phyloP scores from a whole-genome alignment of 164 flowering plant species.

The Dillenia suffruticosa region DNA sequence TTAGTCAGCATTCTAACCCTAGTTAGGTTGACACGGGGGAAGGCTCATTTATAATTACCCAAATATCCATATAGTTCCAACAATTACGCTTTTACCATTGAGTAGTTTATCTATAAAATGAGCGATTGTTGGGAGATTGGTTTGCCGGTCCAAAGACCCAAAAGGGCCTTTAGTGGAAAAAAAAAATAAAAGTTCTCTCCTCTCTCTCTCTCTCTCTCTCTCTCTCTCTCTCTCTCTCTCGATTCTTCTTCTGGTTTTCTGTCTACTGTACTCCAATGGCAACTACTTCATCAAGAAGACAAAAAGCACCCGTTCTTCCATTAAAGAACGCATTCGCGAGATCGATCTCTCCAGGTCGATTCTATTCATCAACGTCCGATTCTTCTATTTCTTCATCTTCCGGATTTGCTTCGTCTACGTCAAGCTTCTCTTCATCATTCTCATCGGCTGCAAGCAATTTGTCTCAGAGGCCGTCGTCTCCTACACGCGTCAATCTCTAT shows the following conservation, averaged over 20 bases:
- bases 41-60: not conserved
- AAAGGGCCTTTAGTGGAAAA: constrained; percentile 5
- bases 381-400: constrained; percentile 16
- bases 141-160: constrained; percentile 14
- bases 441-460: constrained; percentile 16
- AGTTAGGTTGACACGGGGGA: too few species aligned
- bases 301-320: constrained; percentile 10
- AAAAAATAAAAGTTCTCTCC: not conserved
- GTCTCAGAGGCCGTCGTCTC: constrained; percentile 27
- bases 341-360: constrained; percentile 7
- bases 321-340: constrained; percentile 3
- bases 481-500: constrained; percentile 26
- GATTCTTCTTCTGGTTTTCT: not conserved
- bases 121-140: constrained; percentile 8
- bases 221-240: constrained; percentile 1
- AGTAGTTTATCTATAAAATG: constrained; percentile 1
- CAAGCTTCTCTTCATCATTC: constrained; percentile 17
- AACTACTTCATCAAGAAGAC: constrained; percentile 13
- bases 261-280: not conserved
- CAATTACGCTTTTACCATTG: not conserved
- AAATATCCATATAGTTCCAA: not conserved
- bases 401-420: constrained; percentile 12
- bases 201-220: constrained; percentile 1
- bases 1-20: too few species aligned
- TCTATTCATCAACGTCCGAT: constrained; percentile 2